Conservation (phyloP, 345 rosid genomes). For the Syzygium aromaticum region DNA sequence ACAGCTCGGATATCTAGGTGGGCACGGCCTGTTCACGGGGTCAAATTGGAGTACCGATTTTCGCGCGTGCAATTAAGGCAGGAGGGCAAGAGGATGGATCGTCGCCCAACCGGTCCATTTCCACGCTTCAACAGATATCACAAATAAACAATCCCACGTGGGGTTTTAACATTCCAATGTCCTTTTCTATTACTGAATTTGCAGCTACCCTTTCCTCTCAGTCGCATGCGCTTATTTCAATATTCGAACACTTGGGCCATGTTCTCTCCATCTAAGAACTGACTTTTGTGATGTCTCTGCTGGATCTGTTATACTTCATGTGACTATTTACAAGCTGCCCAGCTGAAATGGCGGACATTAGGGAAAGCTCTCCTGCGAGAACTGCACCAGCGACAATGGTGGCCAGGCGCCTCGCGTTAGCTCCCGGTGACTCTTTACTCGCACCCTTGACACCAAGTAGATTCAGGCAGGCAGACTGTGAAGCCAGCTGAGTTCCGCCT, state of each 20-base stretch:
- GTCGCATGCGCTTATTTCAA: not conserved
- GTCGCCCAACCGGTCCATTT: not conserved
- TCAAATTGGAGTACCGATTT: not conserved
- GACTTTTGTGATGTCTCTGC: slow-evolving; percentile 41
- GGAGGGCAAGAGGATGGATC: not conserved
- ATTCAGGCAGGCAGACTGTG: slow-evolving; percentile 82
- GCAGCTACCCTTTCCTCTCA: not conserved
- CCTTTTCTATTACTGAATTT: not conserved
- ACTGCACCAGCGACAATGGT: slow-evolving; percentile 75
- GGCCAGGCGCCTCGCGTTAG: slow-evolving; percentile 64
- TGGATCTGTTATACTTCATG: slow-evolving; percentile 91
- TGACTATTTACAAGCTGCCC: slow-evolving; percentile 85
- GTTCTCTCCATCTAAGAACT: not conserved
- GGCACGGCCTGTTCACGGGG: not conserved
- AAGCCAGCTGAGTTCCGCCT: slow-evolving; percentile 86
- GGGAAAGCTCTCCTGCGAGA: slow-evolving; percentile 72
- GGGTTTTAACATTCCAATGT: not conserved
- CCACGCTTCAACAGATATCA: not conserved
- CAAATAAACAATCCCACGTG: not conserved
- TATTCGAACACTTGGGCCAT: not conserved
- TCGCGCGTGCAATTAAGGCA: not conserved
- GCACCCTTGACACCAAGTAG: slow-evolving; percentile 78
- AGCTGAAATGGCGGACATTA: slow-evolving; percentile 87
- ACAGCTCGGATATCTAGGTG: not conserved
- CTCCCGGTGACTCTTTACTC: slow-evolving; percentile 53